Conservation (phyloP, 805 yeast genomes). For the Candida sakaeoensis region DNA sequence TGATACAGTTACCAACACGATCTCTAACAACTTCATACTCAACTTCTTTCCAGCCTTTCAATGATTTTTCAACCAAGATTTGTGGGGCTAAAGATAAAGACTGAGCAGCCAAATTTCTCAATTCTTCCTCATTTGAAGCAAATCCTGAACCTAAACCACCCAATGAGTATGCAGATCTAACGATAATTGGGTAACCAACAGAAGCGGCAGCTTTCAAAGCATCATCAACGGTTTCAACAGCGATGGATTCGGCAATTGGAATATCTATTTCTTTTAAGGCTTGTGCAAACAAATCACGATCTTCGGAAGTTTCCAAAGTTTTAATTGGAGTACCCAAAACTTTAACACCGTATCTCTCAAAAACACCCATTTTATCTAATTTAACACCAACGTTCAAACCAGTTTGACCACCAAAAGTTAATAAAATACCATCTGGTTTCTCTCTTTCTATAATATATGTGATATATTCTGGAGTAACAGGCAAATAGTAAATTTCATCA, state of each 20-base stretch:
- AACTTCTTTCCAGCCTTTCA: conserved; percentile 99
- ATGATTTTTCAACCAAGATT: conserved; percentile 91
- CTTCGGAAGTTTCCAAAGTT: conserved; percentile 95
- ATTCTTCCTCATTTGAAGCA: conserved; percentile 78
- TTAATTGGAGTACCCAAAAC: conserved; percentile 97
- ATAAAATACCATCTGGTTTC: conserved; percentile 90
- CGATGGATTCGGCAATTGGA: conserved; percentile 95
- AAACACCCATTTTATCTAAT: conserved; percentile 90
- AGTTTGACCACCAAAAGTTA: conserved; percentile 99
- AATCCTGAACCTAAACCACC: conserved; percentile 99
- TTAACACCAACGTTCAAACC: conserved; percentile 95
- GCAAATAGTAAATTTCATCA: conserved; percentile 91
- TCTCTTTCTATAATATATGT: conserved; percentile 94
- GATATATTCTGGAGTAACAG: conserved; percentile 95
- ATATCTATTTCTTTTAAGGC: conserved; percentile 93
- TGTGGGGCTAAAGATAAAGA: conserved; percentile 90
- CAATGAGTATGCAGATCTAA: conserved; percentile 93
- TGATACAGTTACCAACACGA: conserved; percentile 92
- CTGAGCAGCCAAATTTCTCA: conserved; percentile 83
- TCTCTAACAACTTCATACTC: conserved; percentile 98
- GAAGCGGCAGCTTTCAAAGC: conserved; percentile 85
- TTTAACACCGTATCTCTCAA: conserved; percentile 85
- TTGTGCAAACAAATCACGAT: conserved; percentile 91
- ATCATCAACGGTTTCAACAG: conserved; percentile 90
- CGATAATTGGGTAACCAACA: conserved; percentile 94